Evolutionary conservation across 306 rosid genomes (phyloP).

Genomic region (Vicia sativa): DNA sequence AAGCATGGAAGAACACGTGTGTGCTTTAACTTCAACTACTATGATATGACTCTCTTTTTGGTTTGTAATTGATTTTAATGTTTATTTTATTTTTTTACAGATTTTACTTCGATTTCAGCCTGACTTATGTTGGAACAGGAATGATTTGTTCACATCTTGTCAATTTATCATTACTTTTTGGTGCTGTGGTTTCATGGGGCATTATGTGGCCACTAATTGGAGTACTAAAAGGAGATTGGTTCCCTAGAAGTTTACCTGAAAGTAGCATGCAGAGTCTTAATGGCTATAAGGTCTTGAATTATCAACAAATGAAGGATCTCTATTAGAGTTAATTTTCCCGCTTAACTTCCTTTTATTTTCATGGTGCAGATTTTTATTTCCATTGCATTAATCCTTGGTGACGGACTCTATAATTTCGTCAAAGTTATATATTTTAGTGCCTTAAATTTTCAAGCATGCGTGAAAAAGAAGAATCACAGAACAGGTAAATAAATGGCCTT

Average conservation of each 20-base stretch:
- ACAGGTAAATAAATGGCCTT: constrained; percentile 48
- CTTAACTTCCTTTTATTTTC: constrained; percentile 31
- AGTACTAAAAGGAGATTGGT: constrained; percentile 88
- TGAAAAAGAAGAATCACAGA: constrained; percentile 47
- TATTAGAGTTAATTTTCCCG: background rate
- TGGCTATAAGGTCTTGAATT: constrained; percentile 73
- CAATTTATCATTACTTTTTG: constrained; percentile 64
- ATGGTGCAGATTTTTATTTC: constrained; percentile 76
- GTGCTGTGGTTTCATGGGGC: constrained; percentile 90
- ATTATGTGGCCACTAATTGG: constrained; percentile 85
- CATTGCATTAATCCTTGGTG: constrained; percentile 85
- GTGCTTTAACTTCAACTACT: constrained; percentile 35
- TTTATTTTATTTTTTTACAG: constrained; percentile 51
- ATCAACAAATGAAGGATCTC: constrained; percentile 2
- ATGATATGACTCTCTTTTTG: background rate
- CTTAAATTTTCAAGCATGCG: constrained; percentile 51
- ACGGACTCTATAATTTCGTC: constrained; percentile 81
- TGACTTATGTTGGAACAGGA: constrained; percentile 93
- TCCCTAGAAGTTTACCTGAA: constrained; percentile 65
- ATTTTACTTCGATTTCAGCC: constrained; percentile 80
- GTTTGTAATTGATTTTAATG: background rate
- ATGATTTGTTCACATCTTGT: constrained; percentile 76
- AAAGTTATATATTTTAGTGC: constrained; percentile 60
- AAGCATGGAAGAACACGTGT: constrained; percentile 74
- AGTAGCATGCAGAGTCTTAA: constrained; percentile 90